phyloP scores from a whole-genome alignment of 495 filamentous ascomycete species.

The Aspergillus sclerotiicarbonarius region DNA sequence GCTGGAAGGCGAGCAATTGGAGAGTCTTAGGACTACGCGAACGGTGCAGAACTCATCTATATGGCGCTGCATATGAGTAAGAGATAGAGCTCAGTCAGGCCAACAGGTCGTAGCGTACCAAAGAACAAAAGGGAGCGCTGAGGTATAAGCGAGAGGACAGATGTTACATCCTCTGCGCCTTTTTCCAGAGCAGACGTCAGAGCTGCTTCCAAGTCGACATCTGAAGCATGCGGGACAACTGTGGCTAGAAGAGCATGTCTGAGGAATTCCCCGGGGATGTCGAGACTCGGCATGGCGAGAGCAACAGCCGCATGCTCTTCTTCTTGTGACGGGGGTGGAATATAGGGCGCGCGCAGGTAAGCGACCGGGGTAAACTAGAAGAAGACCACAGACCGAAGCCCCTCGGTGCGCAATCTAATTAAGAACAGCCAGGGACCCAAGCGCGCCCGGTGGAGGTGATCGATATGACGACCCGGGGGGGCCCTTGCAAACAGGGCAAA shows the following conservation, averaged over 20 bases:
- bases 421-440: background rate
- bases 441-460: constrained; percentile 4
- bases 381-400: background rate
- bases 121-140: constrained; percentile 61
- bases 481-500: constrained; percentile 35
- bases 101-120: constrained; percentile 53
- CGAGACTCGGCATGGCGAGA: constrained; percentile 41
- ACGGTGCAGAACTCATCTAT: constrained; percentile 77
- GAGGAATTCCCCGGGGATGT: constrained; percentile 57
- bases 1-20: constrained; percentile 56
- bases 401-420: background rate
- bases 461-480: constrained; percentile 2
- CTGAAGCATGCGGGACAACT: constrained; percentile 69
- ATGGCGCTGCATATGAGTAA: constrained; percentile 61
- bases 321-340: background rate
- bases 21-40: constrained; percentile 69
- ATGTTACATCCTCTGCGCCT: constrained; percentile 44
- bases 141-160: constrained; percentile 48
- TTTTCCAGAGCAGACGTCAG: constrained; percentile 49
- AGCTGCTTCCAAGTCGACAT: constrained; percentile 61
- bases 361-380: background rate
- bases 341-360: background rate
- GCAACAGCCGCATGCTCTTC: constrained; percentile 25
- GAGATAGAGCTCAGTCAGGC: constrained; percentile 32
- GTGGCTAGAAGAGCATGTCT: constrained; percentile 74